Percentiles rank a stretch among this genome's conserved stretches.
These are phyloP conservation scores for Talaromyces funiculosus DNA, from an alignment of 2,329 filamentous ascomycete species.

Conservation along the genomic window DNA sequence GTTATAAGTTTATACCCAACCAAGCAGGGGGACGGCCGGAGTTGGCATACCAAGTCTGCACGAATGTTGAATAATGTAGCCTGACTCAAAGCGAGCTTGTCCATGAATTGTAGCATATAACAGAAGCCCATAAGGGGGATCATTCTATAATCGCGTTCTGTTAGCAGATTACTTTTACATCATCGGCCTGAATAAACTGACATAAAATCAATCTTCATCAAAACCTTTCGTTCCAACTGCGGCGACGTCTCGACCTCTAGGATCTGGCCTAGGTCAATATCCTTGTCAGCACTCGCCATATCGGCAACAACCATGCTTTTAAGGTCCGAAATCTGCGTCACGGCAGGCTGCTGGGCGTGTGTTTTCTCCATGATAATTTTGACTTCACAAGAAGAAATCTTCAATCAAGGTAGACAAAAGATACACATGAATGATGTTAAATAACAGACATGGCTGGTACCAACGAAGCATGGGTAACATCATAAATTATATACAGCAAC, in stretches of 20 bases:
- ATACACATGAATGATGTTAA: neutral
- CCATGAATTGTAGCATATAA: constrained; percentile 28
- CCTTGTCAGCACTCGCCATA: neutral
- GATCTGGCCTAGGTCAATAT: constrained; percentile 6
- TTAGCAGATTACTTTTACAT: neutral
- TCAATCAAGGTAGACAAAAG: neutral
- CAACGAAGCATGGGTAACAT: neutral
- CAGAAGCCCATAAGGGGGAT: constrained; percentile 26
- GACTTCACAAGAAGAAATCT: neutral
- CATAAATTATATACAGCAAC: neutral
- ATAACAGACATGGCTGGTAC: neutral
- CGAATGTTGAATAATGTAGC: constrained; percentile 24
- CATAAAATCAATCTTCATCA: constrained; percentile 7
- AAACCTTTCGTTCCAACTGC: neutral
- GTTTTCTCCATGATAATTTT: neutral
- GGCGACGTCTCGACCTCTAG: constrained; percentile 2
- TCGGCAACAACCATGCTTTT: neutral
- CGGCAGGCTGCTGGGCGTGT: neutral
- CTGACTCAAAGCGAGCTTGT: constrained; percentile 28
- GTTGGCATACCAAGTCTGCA: constrained; percentile 20
- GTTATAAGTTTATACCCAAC: neutral
- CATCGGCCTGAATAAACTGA: neutral
- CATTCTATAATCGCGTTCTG: constrained; percentile 4
- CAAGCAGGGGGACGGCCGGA: neutral
- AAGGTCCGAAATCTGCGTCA: neutral